These are phyloP conservation scores for Podospora didyma DNA, from an alignment of 495 filamentous ascomycete species.

Conservation along the genomic window DNA sequence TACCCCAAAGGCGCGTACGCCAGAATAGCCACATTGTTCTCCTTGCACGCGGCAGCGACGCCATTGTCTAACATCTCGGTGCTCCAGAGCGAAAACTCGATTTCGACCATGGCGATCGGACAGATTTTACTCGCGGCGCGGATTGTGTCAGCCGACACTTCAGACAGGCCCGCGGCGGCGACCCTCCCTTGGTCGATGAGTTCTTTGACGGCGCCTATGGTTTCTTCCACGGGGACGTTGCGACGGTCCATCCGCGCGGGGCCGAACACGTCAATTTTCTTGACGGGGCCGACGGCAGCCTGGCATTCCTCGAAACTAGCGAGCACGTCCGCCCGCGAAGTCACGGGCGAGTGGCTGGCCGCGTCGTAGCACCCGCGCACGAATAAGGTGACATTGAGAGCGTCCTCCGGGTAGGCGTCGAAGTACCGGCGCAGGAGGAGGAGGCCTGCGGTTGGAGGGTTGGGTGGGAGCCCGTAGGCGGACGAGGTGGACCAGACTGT, in stretches of 20 bases:
- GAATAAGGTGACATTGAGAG: slow-evolving; percentile 54
- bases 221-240: slow-evolving; percentile 39
- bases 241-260: slow-evolving; percentile 61
- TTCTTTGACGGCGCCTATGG: slow-evolving; percentile 16
- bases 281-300: slow-evolving; percentile 55
- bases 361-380: slow-evolving; percentile 50
- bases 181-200: slow-evolving; percentile 66
- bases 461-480: slow-evolving; percentile 37
- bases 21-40: slow-evolving; percentile 66
- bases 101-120: slow-evolving; percentile 64
- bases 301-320: slow-evolving; percentile 62
- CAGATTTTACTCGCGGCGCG: slow-evolving; percentile 57
- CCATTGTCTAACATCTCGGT: slow-evolving; percentile 65
- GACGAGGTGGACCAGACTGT: slow-evolving; percentile 70
- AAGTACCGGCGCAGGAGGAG: slow-evolving; percentile 59
- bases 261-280: slow-evolving; percentile 72
- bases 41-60: slow-evolving; percentile 57
- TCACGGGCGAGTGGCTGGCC: slow-evolving; percentile 21
- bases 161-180: slow-evolving; percentile 61
- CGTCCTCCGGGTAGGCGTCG: slow-evolving; percentile 55
- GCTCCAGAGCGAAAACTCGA: slow-evolving; percentile 65
- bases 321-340: slow-evolving; percentile 52
- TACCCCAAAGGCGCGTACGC: slow-evolving; percentile 36
- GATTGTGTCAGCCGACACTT: slow-evolving; percentile 63
- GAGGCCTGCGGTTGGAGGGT: slow-evolving; percentile 26